Conservation (phyloP, 2,329 filamentous ascomycete species). For the Neopestalotiopsis sp. region DNA sequence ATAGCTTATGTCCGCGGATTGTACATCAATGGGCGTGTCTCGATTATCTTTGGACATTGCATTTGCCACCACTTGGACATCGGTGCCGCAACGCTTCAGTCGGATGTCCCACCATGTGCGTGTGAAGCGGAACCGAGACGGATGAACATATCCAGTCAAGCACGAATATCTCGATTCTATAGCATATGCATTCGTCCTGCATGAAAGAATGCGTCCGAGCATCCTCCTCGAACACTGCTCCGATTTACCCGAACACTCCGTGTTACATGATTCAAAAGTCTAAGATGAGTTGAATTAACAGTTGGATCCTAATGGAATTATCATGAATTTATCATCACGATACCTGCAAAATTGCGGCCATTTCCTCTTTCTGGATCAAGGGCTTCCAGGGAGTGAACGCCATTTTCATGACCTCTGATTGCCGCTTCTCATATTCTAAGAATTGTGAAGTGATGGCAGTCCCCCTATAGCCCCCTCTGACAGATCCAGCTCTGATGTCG, state of each 20-base stretch:
- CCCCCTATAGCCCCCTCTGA: slow-evolving; percentile 15
- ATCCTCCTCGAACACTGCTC: background rate
- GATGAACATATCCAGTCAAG: background rate
- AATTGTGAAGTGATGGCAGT: slow-evolving; percentile 15
- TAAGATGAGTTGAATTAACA: too few species aligned
- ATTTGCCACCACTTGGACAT: background rate
- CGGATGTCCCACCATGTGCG: background rate
- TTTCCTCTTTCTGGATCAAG: background rate
- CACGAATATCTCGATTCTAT: background rate
- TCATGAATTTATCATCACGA: background rate
- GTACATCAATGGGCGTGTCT: background rate
- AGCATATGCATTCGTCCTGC: background rate
- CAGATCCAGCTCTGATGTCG: slow-evolving; percentile 16
- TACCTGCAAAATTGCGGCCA: background rate
- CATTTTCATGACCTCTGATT: slow-evolving; percentile 17
- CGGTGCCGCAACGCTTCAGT: background rate
- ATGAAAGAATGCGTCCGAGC: background rate
- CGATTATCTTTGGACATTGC: background rate
- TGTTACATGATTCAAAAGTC: too few species aligned
- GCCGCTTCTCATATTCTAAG: slow-evolving; percentile 17
- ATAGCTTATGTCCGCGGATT: background rate
- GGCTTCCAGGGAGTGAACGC: slow-evolving; percentile 14
- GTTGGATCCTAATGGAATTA: too few species aligned
- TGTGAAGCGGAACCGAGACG: background rate
- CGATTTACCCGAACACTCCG: too few species aligned